Evolutionary conservation across 495 filamentous ascomycete genomes (phyloP), one percentile per base, ranked within the genome.

Genomic region (Aspergillus homomorphus): DNA sequence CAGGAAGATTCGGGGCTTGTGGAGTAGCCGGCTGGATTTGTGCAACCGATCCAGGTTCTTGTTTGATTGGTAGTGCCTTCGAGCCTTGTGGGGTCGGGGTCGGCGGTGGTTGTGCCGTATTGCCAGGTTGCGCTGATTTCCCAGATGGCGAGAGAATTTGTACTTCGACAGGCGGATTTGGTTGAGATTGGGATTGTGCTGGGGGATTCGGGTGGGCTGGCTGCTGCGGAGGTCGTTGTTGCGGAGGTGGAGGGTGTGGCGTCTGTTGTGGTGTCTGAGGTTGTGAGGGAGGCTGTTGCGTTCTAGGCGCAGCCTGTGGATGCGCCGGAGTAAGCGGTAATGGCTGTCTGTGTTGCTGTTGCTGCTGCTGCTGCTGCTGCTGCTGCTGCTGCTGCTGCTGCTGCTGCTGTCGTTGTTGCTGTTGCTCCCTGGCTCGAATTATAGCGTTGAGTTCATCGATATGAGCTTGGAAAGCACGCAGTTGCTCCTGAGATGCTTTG

Each of bases 381-480:
- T 59, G 38, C 7, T 62, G 50, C 46, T 63, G 50, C n/a, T 20
- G 62, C 41, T 53, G 63, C 46, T 51, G 54, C 51, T 58, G 68
- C 26, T 58, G 71, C 56, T 70, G 65, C 4, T 70, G 69, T 22
- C 61, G 64, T 44, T 68, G 66, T 58, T 74, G 69, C 56, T 73
- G 75, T 50, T 76, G 71, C 46, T 82, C 69, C 64, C 73, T 70
- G 12, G 73, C 69, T 55, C 78, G 76, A 45, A 86, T 77, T 44
- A 85, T 81, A 0, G 75, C 80, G 43, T 90, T 92, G 30, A 99
- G 84, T 52, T 92, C 88, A 65, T 96, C 90, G 59, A 99, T 98
- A 54, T 98, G 92, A 49, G 80, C 77, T 69, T 99, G 95, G 66
- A 99, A 99, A 58, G 86, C 82, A 57, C 87, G 87, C 15, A 99